Conservation (phyloP, 2,329 filamentous ascomycete species). For the Aspergillus quadrilineatus region DNA sequence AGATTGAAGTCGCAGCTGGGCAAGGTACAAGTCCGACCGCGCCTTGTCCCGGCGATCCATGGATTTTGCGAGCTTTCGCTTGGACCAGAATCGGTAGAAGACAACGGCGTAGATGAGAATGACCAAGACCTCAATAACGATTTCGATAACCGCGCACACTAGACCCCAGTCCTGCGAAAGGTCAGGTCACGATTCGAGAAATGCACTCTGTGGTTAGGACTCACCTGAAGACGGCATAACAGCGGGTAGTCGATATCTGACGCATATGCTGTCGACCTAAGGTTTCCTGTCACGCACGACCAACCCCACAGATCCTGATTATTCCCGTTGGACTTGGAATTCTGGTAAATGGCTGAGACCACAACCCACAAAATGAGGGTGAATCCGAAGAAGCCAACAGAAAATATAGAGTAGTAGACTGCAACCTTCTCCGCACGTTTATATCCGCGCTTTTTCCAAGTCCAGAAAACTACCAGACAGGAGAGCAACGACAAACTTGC, state of each 20-base stretch:
- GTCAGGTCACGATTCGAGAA: neutral
- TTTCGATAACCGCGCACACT: constrained; percentile 95
- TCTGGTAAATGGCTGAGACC: constrained; percentile 80
- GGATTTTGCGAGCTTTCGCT: constrained; percentile 90
- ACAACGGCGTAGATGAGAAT: constrained; percentile 77
- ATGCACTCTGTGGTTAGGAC: constrained; percentile 20
- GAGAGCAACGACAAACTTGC: constrained; percentile 77
- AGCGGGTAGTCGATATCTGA: constrained; percentile 84
- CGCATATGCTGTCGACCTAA: constrained; percentile 71
- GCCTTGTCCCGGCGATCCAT: constrained; percentile 96
- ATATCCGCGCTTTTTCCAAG: constrained; percentile 87
- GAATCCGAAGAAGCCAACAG: constrained; percentile 89
- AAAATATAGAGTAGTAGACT: constrained; percentile 93
- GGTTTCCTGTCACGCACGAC: constrained; percentile 84
- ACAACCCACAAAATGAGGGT: constrained; percentile 90
- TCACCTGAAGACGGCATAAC: constrained; percentile 81
- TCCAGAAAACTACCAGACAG: constrained; percentile 76
- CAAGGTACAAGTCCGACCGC: constrained; percentile 91
- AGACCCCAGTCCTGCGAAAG: constrained; percentile 80
- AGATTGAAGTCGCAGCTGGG: constrained; percentile 77
- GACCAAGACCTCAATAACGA: constrained; percentile 68
- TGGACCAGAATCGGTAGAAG: constrained; percentile 97
- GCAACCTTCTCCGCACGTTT: constrained; percentile 85
- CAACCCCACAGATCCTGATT: constrained; percentile 97
- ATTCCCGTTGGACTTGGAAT: constrained; percentile 67